Percentiles rank a stretch among this genome's conserved stretches.
phyloP scores from a whole-genome alignment of 2,329 filamentous ascomycete genomes.

The Capronia americana region DNA sequence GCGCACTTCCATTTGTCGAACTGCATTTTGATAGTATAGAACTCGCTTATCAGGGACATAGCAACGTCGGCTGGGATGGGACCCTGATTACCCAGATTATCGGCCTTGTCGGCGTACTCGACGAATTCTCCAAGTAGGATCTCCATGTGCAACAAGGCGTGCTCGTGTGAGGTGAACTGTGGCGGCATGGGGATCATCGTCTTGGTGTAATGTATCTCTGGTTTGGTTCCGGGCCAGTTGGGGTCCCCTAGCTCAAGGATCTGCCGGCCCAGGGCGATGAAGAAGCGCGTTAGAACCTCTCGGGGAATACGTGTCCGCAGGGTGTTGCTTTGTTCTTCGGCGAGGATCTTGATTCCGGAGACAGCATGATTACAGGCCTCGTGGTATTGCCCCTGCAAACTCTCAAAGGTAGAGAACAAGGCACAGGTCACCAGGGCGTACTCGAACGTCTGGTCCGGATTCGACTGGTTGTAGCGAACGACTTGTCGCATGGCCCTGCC shows the following conservation, averaged over 20 bases:
- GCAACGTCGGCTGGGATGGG: conserved; percentile 15
- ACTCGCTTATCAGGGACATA: conserved; percentile 12
- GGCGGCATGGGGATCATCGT: conserved; percentile 13
- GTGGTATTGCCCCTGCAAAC: conserved; percentile 58
- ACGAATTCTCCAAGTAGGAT: conserved; percentile 13
- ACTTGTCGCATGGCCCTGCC: conserved; percentile 56
- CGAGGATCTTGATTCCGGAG: conserved; percentile 44
- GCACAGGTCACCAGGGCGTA: conserved; percentile 56
- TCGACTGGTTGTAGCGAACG: conserved; percentile 45
- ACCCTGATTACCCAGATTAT: neutral
- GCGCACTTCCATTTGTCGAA: conserved; percentile 15
- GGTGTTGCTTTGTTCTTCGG: conserved; percentile 26
- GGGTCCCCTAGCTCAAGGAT: conserved; percentile 29
- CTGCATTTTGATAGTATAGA: conserved; percentile 10
- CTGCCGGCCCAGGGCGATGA: conserved; percentile 26
- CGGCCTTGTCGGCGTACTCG: conserved; percentile 7
- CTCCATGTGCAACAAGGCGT: conserved; percentile 29
- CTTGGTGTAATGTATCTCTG: conserved; percentile 7
- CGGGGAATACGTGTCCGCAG: conserved; percentile 11
- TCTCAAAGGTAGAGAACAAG: conserved; percentile 62
- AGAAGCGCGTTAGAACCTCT: conserved; percentile 25
- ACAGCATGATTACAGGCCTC: conserved; percentile 51
- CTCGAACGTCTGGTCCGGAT: conserved; percentile 43
- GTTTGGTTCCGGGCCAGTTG: conserved; percentile 18
- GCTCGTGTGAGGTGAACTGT: conserved; percentile 26